Evolutionary conservation across 75 land plant genomes (phyloP).

Genomic region (Picea glauca): DNA sequence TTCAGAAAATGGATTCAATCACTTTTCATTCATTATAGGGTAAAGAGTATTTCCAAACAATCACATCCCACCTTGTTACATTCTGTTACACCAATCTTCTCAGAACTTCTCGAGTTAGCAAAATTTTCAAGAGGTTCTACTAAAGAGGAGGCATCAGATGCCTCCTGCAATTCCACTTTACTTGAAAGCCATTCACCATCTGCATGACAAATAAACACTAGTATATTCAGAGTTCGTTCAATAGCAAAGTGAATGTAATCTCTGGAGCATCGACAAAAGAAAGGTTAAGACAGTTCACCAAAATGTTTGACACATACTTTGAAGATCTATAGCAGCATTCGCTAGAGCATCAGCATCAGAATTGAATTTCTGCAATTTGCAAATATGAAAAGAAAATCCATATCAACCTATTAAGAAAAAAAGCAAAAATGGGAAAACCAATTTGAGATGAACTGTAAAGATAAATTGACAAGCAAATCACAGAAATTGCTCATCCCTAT

Average conservation of each 20-base stretch:
- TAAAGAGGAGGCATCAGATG: background rate
- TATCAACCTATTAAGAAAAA: background rate
- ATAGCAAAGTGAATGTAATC: background rate
- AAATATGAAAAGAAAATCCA: background rate
- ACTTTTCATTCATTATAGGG: too few species aligned
- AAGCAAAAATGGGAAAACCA: background rate
- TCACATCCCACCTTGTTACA: background rate
- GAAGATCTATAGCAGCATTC: constrained; percentile 49
- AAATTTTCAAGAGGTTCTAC: background rate
- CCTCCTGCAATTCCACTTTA: background rate
- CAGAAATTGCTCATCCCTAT: background rate
- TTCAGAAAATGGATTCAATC: too few species aligned
- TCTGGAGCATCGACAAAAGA: background rate
- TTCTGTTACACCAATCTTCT: background rate
- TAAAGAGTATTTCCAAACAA: too few species aligned
- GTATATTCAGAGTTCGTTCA: background rate
- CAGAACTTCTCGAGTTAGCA: background rate
- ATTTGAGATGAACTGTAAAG: background rate
- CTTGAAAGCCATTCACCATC: background rate
- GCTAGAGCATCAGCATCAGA: constrained; percentile 78
- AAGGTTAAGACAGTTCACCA: background rate
- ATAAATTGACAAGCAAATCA: background rate
- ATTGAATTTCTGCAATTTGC: constrained; percentile 46
- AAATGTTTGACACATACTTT: constrained; percentile 19
- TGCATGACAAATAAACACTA: background rate